Conservation (phyloP, 148 eudicot species). For the Heliamphora exappendiculata region DNA sequence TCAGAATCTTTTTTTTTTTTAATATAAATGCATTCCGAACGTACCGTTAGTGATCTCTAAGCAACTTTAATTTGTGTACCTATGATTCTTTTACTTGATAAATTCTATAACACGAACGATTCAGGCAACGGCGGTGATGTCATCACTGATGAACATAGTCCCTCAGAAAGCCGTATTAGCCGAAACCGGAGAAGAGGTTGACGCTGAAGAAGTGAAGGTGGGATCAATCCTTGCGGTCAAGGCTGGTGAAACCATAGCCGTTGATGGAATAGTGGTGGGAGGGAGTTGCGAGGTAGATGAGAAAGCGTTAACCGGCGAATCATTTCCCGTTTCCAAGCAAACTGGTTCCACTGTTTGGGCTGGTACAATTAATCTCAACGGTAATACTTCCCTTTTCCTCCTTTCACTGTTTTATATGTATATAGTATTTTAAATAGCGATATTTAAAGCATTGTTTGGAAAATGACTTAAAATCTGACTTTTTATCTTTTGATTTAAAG, state of each 20-base stretch:
- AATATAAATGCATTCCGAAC: no score
- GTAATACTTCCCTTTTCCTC: slow-evolving; percentile 32
- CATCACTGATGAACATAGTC: slow-evolving; percentile 47
- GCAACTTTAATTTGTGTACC: no score
- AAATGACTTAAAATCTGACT: no score
- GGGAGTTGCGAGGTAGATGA: slow-evolving; percentile 85
- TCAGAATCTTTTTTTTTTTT: no score
- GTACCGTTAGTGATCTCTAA: no score
- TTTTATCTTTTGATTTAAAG: no score
- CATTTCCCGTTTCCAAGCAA: slow-evolving; percentile 72
- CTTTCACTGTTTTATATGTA: neutral
- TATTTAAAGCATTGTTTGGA: no score
- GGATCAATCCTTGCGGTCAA: slow-evolving; percentile 46
- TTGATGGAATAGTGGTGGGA: slow-evolving; percentile 55
- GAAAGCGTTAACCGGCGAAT: slow-evolving; percentile 83
- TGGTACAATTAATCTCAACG: slow-evolving; percentile 84
- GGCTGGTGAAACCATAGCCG: slow-evolving; percentile 56
- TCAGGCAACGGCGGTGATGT: slow-evolving; percentile 59
- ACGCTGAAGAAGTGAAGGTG: slow-evolving; percentile 39
- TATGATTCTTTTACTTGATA: no score
- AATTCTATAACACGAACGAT: no score
- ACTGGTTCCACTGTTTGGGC: slow-evolving; percentile 73
- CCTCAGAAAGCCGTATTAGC: slow-evolving; percentile 56
- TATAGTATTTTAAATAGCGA: no score
- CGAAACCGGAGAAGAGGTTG: slow-evolving; percentile 45